Evolutionary conservation across 805 yeast genomes (phyloP).

Genomic region (Teunomyces gatunensis): DNA sequence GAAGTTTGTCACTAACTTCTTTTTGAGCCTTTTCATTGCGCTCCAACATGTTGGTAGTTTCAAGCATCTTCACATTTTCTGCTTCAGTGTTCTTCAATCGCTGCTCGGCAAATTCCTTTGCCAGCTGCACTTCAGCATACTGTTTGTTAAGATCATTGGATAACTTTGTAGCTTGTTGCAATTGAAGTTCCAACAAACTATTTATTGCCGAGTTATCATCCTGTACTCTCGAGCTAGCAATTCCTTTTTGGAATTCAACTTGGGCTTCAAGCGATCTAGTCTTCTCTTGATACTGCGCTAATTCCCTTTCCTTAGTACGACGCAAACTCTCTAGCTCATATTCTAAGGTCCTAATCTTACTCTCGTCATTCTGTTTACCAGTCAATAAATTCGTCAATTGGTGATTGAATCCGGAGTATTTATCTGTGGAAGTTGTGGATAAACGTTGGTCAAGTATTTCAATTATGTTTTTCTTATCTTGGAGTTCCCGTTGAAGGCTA

Average conservation of each 20-base stretch:
- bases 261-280: conserved; percentile 17
- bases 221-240: not conserved
- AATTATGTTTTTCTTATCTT: conserved; percentile 13
- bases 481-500: conserved; percentile 22
- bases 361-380: conserved; percentile 36
- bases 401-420: not conserved
- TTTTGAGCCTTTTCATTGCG: not conserved
- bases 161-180: conserved; percentile 28
- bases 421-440: not conserved
- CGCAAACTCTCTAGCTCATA: conserved; percentile 35
- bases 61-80: conserved; percentile 26
- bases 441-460: not conserved
- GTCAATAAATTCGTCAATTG: conserved; percentile 1
- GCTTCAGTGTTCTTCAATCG: conserved; percentile 17
- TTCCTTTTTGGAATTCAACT: conserved; percentile 2
- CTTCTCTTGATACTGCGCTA: conserved; percentile 30
- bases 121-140: conserved; percentile 16
- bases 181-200: conserved; percentile 30
- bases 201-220: conserved; percentile 14
- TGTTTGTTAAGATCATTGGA: conserved; percentile 21
- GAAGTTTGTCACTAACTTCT: conserved; percentile 30
- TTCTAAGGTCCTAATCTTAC: conserved; percentile 32
- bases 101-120: conserved; percentile 18
- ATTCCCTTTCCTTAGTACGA: conserved; percentile 28
- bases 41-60: conserved; percentile 6